Percentiles rank a stretch among this genome's conserved stretches.
phyloP scores from a whole-genome alignment of 768 basidiomycete genomes.

The Ramaria sp. region DNA sequence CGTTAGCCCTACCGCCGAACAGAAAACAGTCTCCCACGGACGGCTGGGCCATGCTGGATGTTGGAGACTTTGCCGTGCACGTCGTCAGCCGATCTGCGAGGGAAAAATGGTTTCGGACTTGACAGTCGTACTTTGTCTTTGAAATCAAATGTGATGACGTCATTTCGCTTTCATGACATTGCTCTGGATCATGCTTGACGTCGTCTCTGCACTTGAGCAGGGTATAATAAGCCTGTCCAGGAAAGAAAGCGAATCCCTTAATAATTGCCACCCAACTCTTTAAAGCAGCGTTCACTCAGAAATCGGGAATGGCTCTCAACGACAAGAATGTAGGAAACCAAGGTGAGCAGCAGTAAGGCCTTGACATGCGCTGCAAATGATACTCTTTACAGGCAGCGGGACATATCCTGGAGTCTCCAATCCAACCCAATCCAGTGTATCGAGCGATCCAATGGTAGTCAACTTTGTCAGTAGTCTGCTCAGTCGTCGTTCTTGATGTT shows the following conservation, averaged over 20 bases:
- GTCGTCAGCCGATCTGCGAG: slow-evolving; percentile 56
- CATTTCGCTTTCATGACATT: background rate
- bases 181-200: background rate
- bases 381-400: no score
- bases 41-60: slow-evolving; percentile 81
- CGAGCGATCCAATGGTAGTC: slow-evolving; percentile 25
- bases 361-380: no score
- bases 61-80: slow-evolving; percentile 71
- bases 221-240: background rate
- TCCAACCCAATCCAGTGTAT: slow-evolving; percentile 28
- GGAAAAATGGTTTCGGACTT: slow-evolving; percentile 49
- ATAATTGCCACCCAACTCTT: no score
- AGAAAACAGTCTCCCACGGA: slow-evolving; percentile 48
- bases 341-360: slow-evolving; percentile 3
- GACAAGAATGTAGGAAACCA: slow-evolving; percentile 9
- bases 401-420: slow-evolving; percentile 35
- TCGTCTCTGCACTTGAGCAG: background rate
- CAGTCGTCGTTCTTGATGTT: background rate
- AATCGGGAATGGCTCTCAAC: slow-evolving; percentile 26
- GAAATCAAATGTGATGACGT: background rate
- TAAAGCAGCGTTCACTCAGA: background rate
- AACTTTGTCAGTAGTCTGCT: slow-evolving; percentile 32
- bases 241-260: no score
- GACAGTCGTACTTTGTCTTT: background rate
- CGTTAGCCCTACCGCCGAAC: slow-evolving; percentile 52